phyloP scores from a whole-genome alignment of 164 flowering plant genomes.

The Vitis cinerea region DNA sequence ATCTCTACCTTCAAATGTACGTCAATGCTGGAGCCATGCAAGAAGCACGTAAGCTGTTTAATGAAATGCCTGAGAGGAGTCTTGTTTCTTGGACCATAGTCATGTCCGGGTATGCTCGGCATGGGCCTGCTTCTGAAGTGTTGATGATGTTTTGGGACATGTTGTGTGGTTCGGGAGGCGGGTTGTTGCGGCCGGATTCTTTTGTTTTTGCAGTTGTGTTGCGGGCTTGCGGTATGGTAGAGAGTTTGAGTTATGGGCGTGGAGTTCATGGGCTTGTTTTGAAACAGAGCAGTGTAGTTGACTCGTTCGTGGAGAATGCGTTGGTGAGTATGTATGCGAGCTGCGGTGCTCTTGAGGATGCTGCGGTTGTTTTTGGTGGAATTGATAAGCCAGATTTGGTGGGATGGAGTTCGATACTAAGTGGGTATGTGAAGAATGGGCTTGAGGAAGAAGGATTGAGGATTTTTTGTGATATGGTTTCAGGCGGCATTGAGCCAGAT shows the following conservation, averaged over 20 bases:
- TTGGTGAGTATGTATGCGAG: conserved; percentile 32
- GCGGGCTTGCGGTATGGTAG: conserved; percentile 20
- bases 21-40: conserved; percentile 20
- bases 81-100: conserved; percentile 34
- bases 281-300: conserved; percentile 17
- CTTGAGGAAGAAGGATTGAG: conserved; percentile 26
- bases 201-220: conserved; percentile 27
- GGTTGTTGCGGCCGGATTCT: conserved; percentile 23
- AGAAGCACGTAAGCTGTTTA: conserved; percentile 29
- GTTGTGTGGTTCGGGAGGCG: conserved; percentile 2
- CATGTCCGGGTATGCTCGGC: conserved; percentile 31
- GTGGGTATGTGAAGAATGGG: conserved; percentile 31
- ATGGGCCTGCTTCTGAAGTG: conserved; percentile 18
- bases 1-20: conserved; percentile 19
- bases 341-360: conserved; percentile 24
- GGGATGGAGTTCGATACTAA: conserved; percentile 31
- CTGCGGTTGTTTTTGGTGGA: conserved; percentile 22
- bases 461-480: conserved; percentile 21
- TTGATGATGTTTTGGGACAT: conserved; percentile 21
- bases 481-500: conserved; percentile 20
- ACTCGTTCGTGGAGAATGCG: conserved; percentile 34
- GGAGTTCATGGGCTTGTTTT: conserved; percentile 22
- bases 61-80: conserved; percentile 27
- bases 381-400: conserved; percentile 29
- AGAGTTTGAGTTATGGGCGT: conserved; percentile 20